These are phyloP conservation scores for Hanseniaspora taiwanica DNA, from an alignment of 805 yeast genomes.

Conservation along the genomic window DNA sequence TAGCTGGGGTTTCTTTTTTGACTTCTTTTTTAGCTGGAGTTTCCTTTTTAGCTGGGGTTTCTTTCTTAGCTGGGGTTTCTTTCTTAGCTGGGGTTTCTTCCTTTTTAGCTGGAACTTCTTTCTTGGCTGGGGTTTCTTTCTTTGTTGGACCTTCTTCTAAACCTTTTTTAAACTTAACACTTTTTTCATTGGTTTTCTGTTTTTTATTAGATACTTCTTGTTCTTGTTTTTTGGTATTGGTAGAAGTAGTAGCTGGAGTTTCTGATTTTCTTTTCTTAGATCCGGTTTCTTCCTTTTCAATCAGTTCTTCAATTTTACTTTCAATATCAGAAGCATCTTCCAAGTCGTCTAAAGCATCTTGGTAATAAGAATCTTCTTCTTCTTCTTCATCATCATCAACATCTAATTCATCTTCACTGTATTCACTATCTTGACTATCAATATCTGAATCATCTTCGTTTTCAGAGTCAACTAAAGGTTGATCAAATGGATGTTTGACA, in stretches of 20 bases:
- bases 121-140: conserved; percentile 6
- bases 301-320: conserved; percentile 60
- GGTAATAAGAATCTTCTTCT: conserved; percentile 26
- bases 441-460: conserved; percentile 38
- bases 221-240: conserved; percentile 19
- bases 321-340: conserved; percentile 62
- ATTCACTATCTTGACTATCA: conserved; percentile 27
- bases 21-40: conserved; percentile 13
- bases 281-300: conserved; percentile 28
- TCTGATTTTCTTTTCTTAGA: conserved; percentile 22
- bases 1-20: conserved; percentile 14
- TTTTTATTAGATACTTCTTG: conserved; percentile 19
- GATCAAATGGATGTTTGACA: conserved; percentile 87
- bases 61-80: conserved; percentile 7
- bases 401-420: conserved; percentile 27
- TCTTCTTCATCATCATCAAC: conserved; percentile 58
- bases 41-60: conserved; percentile 6
- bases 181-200: conserved; percentile 36
- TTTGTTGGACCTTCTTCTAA: conserved; percentile 88
- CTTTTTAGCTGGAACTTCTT: conserved; percentile 14
- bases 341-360: conserved; percentile 44
- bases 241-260: conserved; percentile 14
- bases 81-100: conserved; percentile 9
- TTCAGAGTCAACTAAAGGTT: conserved; percentile 31
- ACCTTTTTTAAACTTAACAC: conserved; percentile 79